Evolutionary conservation across 441 rosid genomes (phyloP).

Genomic region (Gossypium schwendimanii): DNA sequence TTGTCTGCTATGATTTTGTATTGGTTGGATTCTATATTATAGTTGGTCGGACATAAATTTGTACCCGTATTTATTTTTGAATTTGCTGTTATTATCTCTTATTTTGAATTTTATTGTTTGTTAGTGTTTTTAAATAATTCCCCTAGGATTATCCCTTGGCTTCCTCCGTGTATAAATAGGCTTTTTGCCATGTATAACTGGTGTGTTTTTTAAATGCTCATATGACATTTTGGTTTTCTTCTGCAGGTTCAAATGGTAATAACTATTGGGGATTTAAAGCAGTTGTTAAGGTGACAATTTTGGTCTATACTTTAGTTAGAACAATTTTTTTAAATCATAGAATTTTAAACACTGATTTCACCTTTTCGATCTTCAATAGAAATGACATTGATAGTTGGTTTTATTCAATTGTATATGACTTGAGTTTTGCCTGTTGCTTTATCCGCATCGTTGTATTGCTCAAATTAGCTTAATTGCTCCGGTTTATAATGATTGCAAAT

Average conservation of each 20-base stretch:
- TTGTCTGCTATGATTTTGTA: too few relatives aligned
- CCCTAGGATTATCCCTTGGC: too few relatives aligned
- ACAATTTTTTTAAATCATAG: constrained; percentile 22
- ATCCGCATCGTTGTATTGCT: constrained; percentile 7
- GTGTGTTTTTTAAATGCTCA: constrained; percentile 1
- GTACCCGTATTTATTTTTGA: too few relatives aligned
- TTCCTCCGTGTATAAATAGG: too few relatives aligned
- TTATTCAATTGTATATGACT: constrained; percentile 31
- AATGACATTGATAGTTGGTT: constrained; percentile 21
- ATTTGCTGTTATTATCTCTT: too few relatives aligned
- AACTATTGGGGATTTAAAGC: constrained; percentile 1
- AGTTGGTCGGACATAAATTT: too few relatives aligned
- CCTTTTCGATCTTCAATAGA: constrained; percentile 10
- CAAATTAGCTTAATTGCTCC: background rate
- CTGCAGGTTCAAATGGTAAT: constrained; percentile 23
- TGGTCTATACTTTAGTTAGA: constrained; percentile 23
- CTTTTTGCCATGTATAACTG: background rate
- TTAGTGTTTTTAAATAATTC: too few relatives aligned
- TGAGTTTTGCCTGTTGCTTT: background rate
- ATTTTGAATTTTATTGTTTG: too few relatives aligned
- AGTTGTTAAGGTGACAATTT: constrained; percentile 26
- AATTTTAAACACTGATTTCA: constrained; percentile 14
- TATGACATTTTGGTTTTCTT: constrained; percentile 5
- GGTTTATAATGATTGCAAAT: background rate
- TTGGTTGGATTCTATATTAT: too few relatives aligned